Base-by-base conservation (phyloP, 2,329 filamentous ascomycete genomes). In the Nemania abortiva region DNA sequence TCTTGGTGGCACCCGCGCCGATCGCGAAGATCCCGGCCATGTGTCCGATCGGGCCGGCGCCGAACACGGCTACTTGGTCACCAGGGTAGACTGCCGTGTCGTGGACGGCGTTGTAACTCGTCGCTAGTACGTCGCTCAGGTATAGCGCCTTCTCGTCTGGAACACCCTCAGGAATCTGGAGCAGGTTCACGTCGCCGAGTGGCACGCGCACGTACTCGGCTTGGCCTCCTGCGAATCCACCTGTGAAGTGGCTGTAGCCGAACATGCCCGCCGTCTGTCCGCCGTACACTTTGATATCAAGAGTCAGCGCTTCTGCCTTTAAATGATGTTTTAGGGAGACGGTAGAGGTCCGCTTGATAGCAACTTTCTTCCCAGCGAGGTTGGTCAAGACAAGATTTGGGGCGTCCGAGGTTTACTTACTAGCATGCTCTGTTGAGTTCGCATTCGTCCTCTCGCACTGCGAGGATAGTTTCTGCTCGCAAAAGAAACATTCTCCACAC, bases 201-300 rank as follows among this genome's bases (percentile, higher is more conserved):
- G 94, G 93, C 7, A 97, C 93, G 7, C 94, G 88, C 0, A 95
- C 91, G 75, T 94, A 97, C 81, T 97, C 94, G 3, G 93, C 92
- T 80, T 97, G 94, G 0, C 94, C 94, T 57, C 94, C 93, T 0
- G 93, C 93, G 77, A 95, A 97, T 0, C 94, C 94, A 6, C 93
- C 94, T 0, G 92, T 94, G 77, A 97, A 93, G 76, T 94, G 91
- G 2, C 88, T 90, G 76, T 92, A 92, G 1, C 91, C 90, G 75
- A 92, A 92, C 72, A 92, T 90, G 20, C 89, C 94, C 0, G 92
- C 87, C 3, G 93, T 95, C 59, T 89, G 86, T 1, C 89, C 89
- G 13, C 94, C 94, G 77, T 96, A 97, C 89, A 97, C 68, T 70
- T 39, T 6, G 13, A 42, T 1, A 10, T 39, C 11, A 10, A 9